These are phyloP conservation scores for Oryza australiensis DNA, from an alignment of 176 grass and related monocot genomes.

Conservation along the genomic window DNA sequence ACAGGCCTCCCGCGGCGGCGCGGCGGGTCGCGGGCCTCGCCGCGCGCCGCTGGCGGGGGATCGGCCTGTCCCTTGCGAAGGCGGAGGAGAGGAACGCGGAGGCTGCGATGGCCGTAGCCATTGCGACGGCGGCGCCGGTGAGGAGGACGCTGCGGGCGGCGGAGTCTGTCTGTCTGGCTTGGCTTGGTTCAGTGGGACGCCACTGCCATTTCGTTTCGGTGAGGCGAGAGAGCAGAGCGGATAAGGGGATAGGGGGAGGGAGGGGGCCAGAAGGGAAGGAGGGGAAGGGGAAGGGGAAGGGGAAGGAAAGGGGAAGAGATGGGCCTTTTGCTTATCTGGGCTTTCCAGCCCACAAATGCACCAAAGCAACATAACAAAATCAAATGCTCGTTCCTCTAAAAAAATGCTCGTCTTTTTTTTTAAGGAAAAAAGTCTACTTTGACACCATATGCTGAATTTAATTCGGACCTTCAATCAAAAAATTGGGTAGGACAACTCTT, in stretches of 20 bases:
- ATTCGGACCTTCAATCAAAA: too few relatives aligned
- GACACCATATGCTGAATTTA: too few relatives aligned
- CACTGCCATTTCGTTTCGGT: constrained; percentile 38
- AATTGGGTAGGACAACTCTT: too few relatives aligned
- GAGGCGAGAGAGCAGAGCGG: constrained; percentile 22
- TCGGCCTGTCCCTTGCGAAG: constrained; percentile 22
- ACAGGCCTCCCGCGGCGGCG: constrained; percentile 24
- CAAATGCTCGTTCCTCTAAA: too few relatives aligned
- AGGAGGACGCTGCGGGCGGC: constrained; percentile 1
- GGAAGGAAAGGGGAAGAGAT: neutral
- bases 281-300: neutral
- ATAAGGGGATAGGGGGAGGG: constrained; percentile 3
- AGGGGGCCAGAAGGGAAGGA: constrained; percentile 18
- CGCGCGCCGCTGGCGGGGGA: constrained; percentile 25
- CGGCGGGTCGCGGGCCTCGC: constrained; percentile 30
- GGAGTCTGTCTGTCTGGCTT: constrained; percentile 1
- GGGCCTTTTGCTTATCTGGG: constrained; percentile 9
- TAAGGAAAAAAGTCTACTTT: too few relatives aligned
- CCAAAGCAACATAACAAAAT: neutral
- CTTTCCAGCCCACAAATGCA: neutral
- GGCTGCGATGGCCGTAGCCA: constrained; percentile 59
- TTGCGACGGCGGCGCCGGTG: constrained; percentile 18
- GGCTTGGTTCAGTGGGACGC: constrained; percentile 23
- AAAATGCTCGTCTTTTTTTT: too few relatives aligned
- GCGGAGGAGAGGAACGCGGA: constrained; percentile 48